Evolutionary conservation across 495 filamentous ascomycete species (phyloP).

Genomic region (Delitschia confertaspora): DNA sequence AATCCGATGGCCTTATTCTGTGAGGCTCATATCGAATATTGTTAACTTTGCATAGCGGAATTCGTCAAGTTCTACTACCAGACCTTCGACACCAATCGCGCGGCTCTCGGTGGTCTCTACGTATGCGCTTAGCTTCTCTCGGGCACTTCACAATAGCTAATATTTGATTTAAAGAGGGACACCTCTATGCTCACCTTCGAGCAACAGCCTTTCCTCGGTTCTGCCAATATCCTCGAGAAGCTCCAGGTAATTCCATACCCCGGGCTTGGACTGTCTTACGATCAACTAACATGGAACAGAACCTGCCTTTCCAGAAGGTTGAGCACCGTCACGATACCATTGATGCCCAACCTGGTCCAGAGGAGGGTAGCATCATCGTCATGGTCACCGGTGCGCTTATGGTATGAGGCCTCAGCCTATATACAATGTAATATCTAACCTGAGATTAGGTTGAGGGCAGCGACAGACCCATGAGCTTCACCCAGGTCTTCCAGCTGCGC

Average conservation of each 20-base stretch:
- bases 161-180: conserved; percentile 49
- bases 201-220: conserved; percentile 50
- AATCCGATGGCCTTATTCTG: background rate
- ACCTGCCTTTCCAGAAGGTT: conserved; percentile 71
- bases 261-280: background rate
- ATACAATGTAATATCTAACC: background rate
- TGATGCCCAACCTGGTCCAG: conserved; percentile 65
- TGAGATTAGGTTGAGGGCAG: conserved; percentile 66
- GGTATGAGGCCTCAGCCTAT: conserved; percentile 43
- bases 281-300: conserved; percentile 38
- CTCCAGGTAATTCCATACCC: conserved; percentile 49
- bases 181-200: conserved; percentile 94
- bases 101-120: conserved; percentile 60
- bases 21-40: background rate
- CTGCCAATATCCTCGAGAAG: conserved; percentile 61
- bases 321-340: conserved; percentile 57
- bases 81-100: conserved; percentile 65
- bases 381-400: conserved; percentile 74
- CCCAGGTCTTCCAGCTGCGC: conserved; percentile 73
- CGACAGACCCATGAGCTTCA: conserved; percentile 71
- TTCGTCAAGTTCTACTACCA: conserved; percentile 87
- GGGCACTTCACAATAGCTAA: background rate
- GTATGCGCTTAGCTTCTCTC: conserved; percentile 41
- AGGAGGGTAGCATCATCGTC: conserved; percentile 61
- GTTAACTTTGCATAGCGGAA: conserved; percentile 46